Percentiles rank a stretch among this genome's conserved stretches.
Evolutionary conservation across 164 flowering plant genomes (phyloP).

Genomic region (Nelumbo lutea): DNA sequence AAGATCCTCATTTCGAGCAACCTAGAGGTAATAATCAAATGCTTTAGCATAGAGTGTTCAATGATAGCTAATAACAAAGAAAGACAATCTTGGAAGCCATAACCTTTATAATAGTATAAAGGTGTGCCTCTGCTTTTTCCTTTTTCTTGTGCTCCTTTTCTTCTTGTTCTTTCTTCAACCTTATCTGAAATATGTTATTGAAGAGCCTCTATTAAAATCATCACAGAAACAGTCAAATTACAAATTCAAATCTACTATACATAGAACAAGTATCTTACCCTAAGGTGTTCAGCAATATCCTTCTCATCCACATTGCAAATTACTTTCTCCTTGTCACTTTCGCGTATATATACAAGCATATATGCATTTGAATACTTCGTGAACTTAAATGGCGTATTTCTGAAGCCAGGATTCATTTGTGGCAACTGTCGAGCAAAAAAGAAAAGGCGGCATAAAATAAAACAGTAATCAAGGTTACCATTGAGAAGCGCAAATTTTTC

Average conservation of each 20-base stretch:
- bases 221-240: background rate
- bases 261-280: constrained; percentile 43
- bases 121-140: constrained; percentile 85
- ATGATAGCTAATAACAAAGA: too few species aligned
- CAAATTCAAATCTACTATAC: background rate
- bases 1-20: too few species aligned
- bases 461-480: too few species aligned
- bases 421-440: constrained; percentile 48
- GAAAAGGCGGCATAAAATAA: background rate
- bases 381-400: constrained; percentile 77
- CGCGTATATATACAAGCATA: constrained; percentile 93
- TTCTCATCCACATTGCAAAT: constrained; percentile 83
- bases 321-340: constrained; percentile 85
- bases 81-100: too few species aligned
- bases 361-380: constrained; percentile 93
- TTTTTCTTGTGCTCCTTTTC: constrained; percentile 83
- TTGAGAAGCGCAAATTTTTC: too few species aligned
- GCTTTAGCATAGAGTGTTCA: too few species aligned
- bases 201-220: constrained; percentile 7
- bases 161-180: constrained; percentile 90
- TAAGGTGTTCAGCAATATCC: constrained; percentile 84
- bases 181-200: constrained; percentile 35
- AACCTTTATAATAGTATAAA: constrained; percentile 74
- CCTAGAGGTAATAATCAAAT: too few species aligned
- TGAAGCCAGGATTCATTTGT: constrained; percentile 85